phyloP scores from a whole-genome alignment of 108 stramenopile genomes.

The Nannochloropsis salina region DNA sequence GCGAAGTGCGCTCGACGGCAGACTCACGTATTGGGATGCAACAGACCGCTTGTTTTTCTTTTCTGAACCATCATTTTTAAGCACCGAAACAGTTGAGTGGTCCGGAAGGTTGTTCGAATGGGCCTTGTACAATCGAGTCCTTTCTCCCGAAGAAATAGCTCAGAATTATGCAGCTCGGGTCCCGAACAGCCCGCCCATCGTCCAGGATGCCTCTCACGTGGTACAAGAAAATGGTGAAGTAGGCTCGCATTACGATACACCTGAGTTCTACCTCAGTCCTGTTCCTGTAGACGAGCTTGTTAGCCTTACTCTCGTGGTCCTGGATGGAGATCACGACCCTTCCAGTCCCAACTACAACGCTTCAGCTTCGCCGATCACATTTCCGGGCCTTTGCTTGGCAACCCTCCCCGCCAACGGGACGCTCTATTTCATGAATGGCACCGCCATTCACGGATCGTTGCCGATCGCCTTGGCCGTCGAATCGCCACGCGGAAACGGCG shows the following conservation, averaged over 20 bases:
- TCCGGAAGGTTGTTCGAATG: background rate
- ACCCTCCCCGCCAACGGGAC: background rate
- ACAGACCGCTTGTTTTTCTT: background rate
- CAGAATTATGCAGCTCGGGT: background rate
- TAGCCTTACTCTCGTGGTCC: background rate
- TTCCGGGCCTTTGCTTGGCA: background rate
- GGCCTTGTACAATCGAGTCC: background rate
- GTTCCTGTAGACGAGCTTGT: conserved; percentile 2
- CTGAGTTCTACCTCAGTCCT: background rate
- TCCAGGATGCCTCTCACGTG: background rate
- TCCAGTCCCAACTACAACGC: background rate
- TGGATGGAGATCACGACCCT: conserved; percentile 14
- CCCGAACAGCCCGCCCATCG: background rate
- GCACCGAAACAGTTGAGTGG: background rate
- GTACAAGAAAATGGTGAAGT: background rate
- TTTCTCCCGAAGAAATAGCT: background rate
- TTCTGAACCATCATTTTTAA: background rate
- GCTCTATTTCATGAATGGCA: background rate
- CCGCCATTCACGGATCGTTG: background rate
- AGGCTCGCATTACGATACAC: background rate
- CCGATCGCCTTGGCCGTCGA: background rate
- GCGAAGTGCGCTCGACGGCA: background rate
- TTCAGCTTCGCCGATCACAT: background rate
- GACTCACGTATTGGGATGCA: background rate
- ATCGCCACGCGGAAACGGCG: background rate